Conservation (phyloP, 164 flowering plant species). For the Nymphaea colorata region DNA sequence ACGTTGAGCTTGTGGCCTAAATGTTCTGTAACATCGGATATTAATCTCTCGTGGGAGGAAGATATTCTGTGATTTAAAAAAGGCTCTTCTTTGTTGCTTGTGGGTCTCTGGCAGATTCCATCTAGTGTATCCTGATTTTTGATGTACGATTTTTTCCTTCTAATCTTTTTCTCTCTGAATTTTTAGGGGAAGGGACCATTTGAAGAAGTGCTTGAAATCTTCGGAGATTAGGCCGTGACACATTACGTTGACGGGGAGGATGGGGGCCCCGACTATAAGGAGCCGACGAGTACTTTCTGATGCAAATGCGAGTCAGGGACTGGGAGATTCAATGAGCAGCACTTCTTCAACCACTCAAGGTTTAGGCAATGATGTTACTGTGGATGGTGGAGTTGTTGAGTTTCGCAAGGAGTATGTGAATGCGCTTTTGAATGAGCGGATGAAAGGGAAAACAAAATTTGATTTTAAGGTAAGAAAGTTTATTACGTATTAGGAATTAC, state of each 20-base stretch:
- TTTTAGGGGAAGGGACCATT: constrained; percentile 26
- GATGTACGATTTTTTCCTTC: too few relatives aligned
- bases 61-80: too few relatives aligned
- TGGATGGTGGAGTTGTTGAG: constrained; percentile 28
- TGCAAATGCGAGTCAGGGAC: constrained; percentile 52
- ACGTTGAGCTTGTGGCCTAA: too few relatives aligned
- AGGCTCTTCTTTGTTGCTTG: too few relatives aligned
- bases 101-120: too few relatives aligned
- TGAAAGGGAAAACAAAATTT: constrained; percentile 62
- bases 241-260: constrained; percentile 17
- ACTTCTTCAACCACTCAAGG: constrained; percentile 44
- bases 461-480: constrained; percentile 47
- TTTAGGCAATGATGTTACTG: background rate
- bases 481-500: background rate
- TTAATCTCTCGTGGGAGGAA: too few relatives aligned
- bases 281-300: constrained; percentile 45
- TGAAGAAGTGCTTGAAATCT: constrained; percentile 42
- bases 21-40: too few relatives aligned
- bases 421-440: constrained; percentile 57
- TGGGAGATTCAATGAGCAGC: constrained; percentile 28
- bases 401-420: constrained; percentile 76
- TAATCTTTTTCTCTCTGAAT: background rate
- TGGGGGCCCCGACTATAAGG: constrained; percentile 45
- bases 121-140: too few relatives aligned
- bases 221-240: constrained; percentile 27